phyloP scores from a whole-genome alignment of 768 basidiomycete genomes.

The Krasilnikovozyma curviuscula region DNA sequence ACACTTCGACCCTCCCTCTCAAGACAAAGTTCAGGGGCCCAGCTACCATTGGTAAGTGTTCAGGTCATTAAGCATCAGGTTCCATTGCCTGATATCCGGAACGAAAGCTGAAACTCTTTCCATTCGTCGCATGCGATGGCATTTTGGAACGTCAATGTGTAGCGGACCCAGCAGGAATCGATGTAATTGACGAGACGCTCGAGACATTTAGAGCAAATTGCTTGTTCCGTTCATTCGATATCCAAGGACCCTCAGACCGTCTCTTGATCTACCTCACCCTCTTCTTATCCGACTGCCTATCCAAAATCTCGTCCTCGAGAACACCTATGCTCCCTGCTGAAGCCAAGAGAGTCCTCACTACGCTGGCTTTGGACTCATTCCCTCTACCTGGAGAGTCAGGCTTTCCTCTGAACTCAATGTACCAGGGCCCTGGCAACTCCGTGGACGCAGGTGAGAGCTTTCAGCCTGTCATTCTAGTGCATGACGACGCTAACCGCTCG shows the following conservation, averaged over 20 bases:
- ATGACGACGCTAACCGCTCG: neutral
- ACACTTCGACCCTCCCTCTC: slow-evolving; percentile 75
- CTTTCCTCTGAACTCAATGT: slow-evolving; percentile 82
- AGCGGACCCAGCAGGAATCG: slow-evolving; percentile 62
- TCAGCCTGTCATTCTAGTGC: neutral
- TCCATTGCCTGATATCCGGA: too few relatives aligned
- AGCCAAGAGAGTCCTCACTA: slow-evolving; percentile 75
- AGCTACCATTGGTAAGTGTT: slow-evolving; percentile 42
- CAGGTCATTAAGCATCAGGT: too few relatives aligned
- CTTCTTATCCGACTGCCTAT: slow-evolving; percentile 90
- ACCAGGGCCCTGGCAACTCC: slow-evolving; percentile 55
- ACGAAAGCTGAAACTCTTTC: too few relatives aligned
- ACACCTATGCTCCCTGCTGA: slow-evolving; percentile 40
- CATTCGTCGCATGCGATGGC: neutral
- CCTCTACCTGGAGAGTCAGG: slow-evolving; percentile 88
- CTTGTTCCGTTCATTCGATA: slow-evolving; percentile 98
- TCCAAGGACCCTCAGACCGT: slow-evolving; percentile 91
- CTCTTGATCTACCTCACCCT: slow-evolving; percentile 92
- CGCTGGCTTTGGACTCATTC: slow-evolving; percentile 81
- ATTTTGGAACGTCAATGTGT: slow-evolving; percentile 28
- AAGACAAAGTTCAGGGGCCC: slow-evolving; percentile 81
- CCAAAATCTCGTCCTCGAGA: slow-evolving; percentile 59
- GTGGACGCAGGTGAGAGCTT: slow-evolving; percentile 54
- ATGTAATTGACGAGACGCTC: slow-evolving; percentile 88
- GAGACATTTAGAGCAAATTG: slow-evolving; percentile 97